phyloP scores from a whole-genome alignment of 2,329 filamentous ascomycete genomes.

The Fusarium foetens region DNA sequence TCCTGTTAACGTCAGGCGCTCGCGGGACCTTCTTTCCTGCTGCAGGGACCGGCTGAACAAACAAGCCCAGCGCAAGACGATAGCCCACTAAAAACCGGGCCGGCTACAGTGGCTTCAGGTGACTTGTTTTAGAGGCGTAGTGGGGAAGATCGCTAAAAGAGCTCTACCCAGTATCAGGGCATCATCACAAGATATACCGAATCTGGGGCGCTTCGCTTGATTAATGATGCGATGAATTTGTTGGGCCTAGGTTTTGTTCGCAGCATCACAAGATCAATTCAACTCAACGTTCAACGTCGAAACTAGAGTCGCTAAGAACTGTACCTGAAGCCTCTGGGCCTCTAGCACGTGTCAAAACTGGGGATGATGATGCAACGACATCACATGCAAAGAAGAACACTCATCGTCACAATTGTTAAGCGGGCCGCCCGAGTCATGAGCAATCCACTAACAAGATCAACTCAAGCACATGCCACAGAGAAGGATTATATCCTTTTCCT shows the following conservation, averaged over 20 bases:
- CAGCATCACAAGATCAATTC: conserved; percentile 31
- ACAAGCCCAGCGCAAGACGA: conserved; percentile 6
- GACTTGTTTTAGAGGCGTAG: conserved; percentile 22
- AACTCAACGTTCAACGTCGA: conserved; percentile 3
- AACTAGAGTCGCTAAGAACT: conserved; percentile 6
- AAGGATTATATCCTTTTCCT: conserved; percentile 26
- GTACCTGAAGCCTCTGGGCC: conserved; percentile 26
- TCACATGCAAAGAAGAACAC: conserved; percentile 41
- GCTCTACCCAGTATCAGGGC: conserved; percentile 10
- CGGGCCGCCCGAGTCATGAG: conserved; percentile 34
- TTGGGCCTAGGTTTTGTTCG: not conserved
- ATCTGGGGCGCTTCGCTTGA: conserved; percentile 5
- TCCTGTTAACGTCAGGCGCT: conserved; percentile 35
- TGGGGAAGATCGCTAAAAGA: conserved; percentile 41
- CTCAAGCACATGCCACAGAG: conserved; percentile 16
- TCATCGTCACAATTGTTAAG: conserved; percentile 27
- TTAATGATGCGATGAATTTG: conserved; percentile 8
- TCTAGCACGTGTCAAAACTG: conserved; percentile 45
- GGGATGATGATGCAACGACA: conserved; percentile 34
- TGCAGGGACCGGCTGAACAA: conserved; percentile 43
- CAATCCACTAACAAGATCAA: conserved; percentile 31
- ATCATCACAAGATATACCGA: conserved; percentile 15
- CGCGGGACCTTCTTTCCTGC: conserved; percentile 26
- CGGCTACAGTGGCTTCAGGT: conserved; percentile 39
- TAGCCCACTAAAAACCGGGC: conserved; percentile 39